Evolutionary conservation across 192 early-diverging fungal species (phyloP).

Genomic region (Gryganskiella cystojenkinii): DNA sequence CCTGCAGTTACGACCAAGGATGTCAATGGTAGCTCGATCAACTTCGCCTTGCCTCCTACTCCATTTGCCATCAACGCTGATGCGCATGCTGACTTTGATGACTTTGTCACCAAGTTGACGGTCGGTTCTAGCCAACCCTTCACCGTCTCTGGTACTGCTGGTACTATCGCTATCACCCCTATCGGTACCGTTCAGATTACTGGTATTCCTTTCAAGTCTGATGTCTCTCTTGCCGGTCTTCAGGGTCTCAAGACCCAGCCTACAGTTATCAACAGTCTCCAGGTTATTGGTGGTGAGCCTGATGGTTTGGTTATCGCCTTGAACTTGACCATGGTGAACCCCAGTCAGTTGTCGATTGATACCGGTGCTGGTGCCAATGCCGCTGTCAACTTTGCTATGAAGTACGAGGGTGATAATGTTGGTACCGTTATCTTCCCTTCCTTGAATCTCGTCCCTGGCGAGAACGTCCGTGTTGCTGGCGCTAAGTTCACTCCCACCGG

Average conservation of each 20-base stretch:
- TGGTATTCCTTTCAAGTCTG: slow-evolving; percentile 65
- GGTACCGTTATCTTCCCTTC: slow-evolving; percentile 58
- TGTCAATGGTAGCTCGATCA: slow-evolving; percentile 61
- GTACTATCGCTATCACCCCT: slow-evolving; percentile 62
- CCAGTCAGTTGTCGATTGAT: slow-evolving; percentile 56
- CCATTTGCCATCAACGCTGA: slow-evolving; percentile 58
- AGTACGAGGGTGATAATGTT: slow-evolving; percentile 53
- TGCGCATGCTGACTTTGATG: slow-evolving; percentile 60
- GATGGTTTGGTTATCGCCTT: slow-evolving; percentile 56
- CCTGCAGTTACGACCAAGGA: slow-evolving; percentile 55
- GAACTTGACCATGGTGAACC: slow-evolving; percentile 58
- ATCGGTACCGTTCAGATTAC: slow-evolving; percentile 63
- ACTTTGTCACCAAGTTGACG: slow-evolving; percentile 62
- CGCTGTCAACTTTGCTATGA: slow-evolving; percentile 60
- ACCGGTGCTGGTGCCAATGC: slow-evolving; percentile 60
- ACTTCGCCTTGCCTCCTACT: slow-evolving; percentile 55
- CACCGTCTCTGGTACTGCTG: slow-evolving; percentile 59
- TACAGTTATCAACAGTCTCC: slow-evolving; percentile 62
- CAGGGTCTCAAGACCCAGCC: slow-evolving; percentile 66
- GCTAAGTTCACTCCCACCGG: slow-evolving; percentile 61
- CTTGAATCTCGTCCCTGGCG: slow-evolving; percentile 59
- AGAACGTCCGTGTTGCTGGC: slow-evolving; percentile 54
- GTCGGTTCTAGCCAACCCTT: slow-evolving; percentile 53
- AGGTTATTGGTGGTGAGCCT: slow-evolving; percentile 62
- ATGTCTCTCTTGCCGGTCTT: slow-evolving; percentile 62